phyloP scores from a whole-genome alignment of 2,329 filamentous ascomycete species.

The Atkinsonella texensis region DNA sequence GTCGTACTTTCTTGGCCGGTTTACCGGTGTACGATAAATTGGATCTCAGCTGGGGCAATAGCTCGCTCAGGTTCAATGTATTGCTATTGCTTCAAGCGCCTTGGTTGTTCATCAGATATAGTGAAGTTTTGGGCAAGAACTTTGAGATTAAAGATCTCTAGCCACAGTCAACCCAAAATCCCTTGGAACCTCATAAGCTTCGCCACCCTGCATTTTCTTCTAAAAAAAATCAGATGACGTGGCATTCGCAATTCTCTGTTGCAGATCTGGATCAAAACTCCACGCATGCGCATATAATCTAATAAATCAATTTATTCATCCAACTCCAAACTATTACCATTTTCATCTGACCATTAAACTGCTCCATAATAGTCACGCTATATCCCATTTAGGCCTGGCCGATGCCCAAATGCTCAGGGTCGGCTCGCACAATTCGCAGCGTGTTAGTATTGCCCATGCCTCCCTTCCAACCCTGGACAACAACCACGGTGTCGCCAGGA shows the following conservation, averaged over 20 bases:
- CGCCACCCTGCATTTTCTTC: too few species aligned
- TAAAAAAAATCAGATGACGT: not conserved
- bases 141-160: slow-evolving; percentile 26
- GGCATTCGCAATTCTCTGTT: not conserved
- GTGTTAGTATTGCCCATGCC: slow-evolving; percentile 91
- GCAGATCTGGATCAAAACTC: not conserved
- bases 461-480: slow-evolving; percentile 84
- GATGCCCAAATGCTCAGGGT: slow-evolving; percentile 45
- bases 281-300: not conserved
- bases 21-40: too few species aligned
- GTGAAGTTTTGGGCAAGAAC: slow-evolving; percentile 22
- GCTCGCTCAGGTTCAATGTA: slow-evolving; percentile 25
- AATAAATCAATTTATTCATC: not conserved
- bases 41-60: slow-evolving; percentile 28
- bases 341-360: not conserved
- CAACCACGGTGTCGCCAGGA: slow-evolving; percentile 63
- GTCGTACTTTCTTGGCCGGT: too few species aligned
- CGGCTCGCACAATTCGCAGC: slow-evolving; percentile 49
- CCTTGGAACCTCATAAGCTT: too few species aligned
- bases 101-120: slow-evolving; percentile 23
- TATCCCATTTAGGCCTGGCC: slow-evolving; percentile 25
- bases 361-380: not conserved
- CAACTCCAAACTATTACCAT: not conserved
- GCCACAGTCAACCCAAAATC: too few species aligned
- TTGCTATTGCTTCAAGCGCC: slow-evolving; percentile 24